phyloP scores from a whole-genome alignment of 345 rosid genomes.

The Odontarrhena argentea region DNA sequence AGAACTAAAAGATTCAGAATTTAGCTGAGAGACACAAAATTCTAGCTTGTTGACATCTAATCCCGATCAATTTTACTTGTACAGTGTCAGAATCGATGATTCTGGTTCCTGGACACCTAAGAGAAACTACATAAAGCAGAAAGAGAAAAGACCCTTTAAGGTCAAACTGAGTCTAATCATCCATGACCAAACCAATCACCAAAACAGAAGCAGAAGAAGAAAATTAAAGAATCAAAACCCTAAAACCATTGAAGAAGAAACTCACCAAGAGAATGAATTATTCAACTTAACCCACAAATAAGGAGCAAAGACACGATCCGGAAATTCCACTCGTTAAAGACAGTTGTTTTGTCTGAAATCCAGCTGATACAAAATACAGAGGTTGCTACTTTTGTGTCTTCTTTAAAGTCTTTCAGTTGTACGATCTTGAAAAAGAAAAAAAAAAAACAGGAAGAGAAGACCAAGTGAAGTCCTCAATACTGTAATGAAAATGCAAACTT shows the following conservation, averaged over 20 bases:
- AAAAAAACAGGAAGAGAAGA: slow-evolving; percentile 13
- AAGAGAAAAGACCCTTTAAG: slow-evolving; percentile 1
- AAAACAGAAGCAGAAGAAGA: slow-evolving; percentile 2
- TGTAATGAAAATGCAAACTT: slow-evolving; percentile 6
- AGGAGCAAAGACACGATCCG: slow-evolving; percentile 13
- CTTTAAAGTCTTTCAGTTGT: slow-evolving; percentile 8
- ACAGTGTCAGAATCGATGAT: not conserved
- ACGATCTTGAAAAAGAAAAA: slow-evolving; percentile 18
- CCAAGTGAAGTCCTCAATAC: slow-evolving; percentile 16
- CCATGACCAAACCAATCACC: not conserved
- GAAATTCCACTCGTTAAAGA: slow-evolving; percentile 7
- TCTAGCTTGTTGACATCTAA: not conserved
- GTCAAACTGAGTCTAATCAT: slow-evolving; percentile 17
- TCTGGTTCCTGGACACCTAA: not conserved
- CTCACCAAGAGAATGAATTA: slow-evolving; percentile 14
- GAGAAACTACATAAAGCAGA: not conserved
- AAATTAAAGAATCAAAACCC: slow-evolving; percentile 13
- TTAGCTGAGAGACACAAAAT: slow-evolving; percentile 12
- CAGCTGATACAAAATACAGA: slow-evolving; percentile 11
- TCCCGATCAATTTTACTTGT: slow-evolving; percentile 14
- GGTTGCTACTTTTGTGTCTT: slow-evolving; percentile 15
- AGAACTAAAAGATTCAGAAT: slow-evolving; percentile 6
- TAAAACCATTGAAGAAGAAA: slow-evolving; percentile 13
- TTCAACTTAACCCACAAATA: slow-evolving; percentile 17
- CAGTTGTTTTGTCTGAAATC: slow-evolving; percentile 20